Base-by-base conservation (phyloP, 768 basidiomycete species). In the Daedaleopsis nitida region DNA sequence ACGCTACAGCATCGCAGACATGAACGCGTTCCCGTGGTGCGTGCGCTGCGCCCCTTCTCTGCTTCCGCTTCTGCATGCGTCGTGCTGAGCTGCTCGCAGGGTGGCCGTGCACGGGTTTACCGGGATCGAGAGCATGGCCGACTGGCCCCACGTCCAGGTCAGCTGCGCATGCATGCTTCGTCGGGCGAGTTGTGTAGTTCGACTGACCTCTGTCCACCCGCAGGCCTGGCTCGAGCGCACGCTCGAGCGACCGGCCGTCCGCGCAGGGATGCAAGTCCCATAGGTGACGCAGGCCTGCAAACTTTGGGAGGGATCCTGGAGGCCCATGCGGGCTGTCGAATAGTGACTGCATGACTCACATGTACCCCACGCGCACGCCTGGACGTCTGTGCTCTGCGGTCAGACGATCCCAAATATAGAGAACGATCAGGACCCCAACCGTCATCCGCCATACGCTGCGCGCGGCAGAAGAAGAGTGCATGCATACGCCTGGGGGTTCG, bases 1-100 rank as follows among this genome's bases (percentile, higher is more conserved):
- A n/a, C 86, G 82, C 67, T 84, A 81, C 70, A 85, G 81, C 47
- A 74, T 94, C 54, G 93, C 90, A 4, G 91, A 92, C 69, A 76
- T 89, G 60, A 92, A 91, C 60, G 78, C 78, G 2, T 71, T 82
- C 57, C 79, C 88, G 4, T 91, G 89, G 89, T 67, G 24, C 55
- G 66, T 45, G 23, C 17, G n/a, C 42, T 21, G 27, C 24, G 37
- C 49, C n/a, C 21, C 19, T 38, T 14, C 37, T 38, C 37, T 14
- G 9, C 37, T 38, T 14, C 37, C 37, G 37, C n/a, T n/a, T n/a
- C n/a, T n/a, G n/a, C n/a, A n/a, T n/a, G n/a, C n/a, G n/a, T n/a
- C n/a, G n/a, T n/a, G n/a, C n/a, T n/a, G n/a, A n/a, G n/a, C n/a
- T n/a, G n/a, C n/a, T n/a, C n/a, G n/a, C 58, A 67, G 66, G 69